These are phyloP conservation scores for Phytopythium helicoides DNA, from an alignment of 352 stramenopile species.

Conservation along the genomic window DNA sequence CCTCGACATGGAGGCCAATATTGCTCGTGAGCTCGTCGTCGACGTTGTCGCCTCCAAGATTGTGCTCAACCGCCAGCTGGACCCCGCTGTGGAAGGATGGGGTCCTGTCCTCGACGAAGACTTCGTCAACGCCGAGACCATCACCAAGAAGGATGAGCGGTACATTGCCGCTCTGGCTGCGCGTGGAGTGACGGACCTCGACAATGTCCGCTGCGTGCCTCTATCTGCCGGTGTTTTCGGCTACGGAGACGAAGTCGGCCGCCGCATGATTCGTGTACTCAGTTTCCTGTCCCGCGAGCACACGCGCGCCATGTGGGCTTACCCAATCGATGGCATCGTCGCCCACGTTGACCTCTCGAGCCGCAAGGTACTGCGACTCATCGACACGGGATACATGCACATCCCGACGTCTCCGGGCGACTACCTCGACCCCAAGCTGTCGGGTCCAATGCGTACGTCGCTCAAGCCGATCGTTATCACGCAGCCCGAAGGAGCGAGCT, in stretches of 20 bases:
- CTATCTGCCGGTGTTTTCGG: conserved; percentile 46
- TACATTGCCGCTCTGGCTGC: conserved; percentile 39
- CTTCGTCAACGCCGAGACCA: conserved; percentile 37
- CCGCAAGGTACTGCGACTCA: conserved; percentile 30
- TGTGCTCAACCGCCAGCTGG: conserved; percentile 27
- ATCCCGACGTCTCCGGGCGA: conserved; percentile 40
- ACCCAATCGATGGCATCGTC: conserved; percentile 43
- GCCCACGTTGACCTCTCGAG: conserved; percentile 43
- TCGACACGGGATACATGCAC: conserved; percentile 41
- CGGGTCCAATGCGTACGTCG: conserved; percentile 32
- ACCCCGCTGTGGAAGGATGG: conserved; percentile 39
- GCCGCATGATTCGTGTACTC: conserved; percentile 47
- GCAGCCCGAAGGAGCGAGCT: conserved; percentile 74
- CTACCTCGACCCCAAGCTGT: conserved; percentile 38
- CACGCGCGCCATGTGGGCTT: conserved; percentile 46
- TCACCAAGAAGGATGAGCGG: conserved; percentile 36
- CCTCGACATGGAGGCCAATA: conserved; percentile 33
- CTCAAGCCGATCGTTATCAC: conserved; percentile 69
- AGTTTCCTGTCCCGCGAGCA: conserved; percentile 37
- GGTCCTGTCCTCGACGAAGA: conserved; percentile 46
- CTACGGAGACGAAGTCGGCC: conserved; percentile 34
- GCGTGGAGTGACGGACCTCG: conserved; percentile 42
- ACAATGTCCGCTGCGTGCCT: conserved; percentile 31
- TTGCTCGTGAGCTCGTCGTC: conserved; percentile 33
- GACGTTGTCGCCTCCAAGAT: conserved; percentile 29